Conservation (phyloP, 2,329 filamentous ascomycete genomes). For the Ascochyta fabae region DNA sequence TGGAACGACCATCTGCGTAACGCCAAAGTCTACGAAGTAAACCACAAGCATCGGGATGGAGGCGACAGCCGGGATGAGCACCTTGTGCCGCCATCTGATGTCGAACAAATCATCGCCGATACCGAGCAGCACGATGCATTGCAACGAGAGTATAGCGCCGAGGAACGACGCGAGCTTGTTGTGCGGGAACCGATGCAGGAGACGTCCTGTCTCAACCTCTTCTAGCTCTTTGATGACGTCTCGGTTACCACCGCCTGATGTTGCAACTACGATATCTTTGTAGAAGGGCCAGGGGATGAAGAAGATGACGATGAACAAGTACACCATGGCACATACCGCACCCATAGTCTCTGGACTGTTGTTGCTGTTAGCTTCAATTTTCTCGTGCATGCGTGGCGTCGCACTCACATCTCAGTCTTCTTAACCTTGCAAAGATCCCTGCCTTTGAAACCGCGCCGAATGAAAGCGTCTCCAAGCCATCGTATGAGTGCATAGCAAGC, state of each 20-base stretch:
- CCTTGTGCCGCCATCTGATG: slow-evolving; percentile 98
- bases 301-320: slow-evolving; percentile 83
- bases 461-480: slow-evolving; percentile 91
- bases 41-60: slow-evolving; percentile 92
- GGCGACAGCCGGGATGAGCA: slow-evolving; percentile 94
- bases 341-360: slow-evolving; percentile 91
- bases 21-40: slow-evolving; percentile 98
- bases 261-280: slow-evolving; percentile 95
- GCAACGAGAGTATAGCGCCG: slow-evolving; percentile 89
- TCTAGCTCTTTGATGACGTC: slow-evolving; percentile 80
- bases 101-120: slow-evolving; percentile 97
- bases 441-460: slow-evolving; percentile 86
- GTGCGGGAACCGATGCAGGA: slow-evolving; percentile 91
- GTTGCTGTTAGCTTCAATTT: slow-evolving; percentile 24
- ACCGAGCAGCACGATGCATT: slow-evolving; percentile 88
- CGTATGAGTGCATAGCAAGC: slow-evolving; percentile 84
- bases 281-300: slow-evolving; percentile 98
- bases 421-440: slow-evolving; percentile 83
- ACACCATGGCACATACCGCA: slow-evolving; percentile 88
- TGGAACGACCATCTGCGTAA: slow-evolving; percentile 93
- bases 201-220: slow-evolving; percentile 79
- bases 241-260: slow-evolving; percentile 89
- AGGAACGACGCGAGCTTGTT: slow-evolving; percentile 96
- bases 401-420: slow-evolving; percentile 73
- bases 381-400: neutral